Evolutionary conservation across 2,329 filamentous ascomycete genomes (phyloP).

Genomic region (Dothideomycetes sp.): DNA sequence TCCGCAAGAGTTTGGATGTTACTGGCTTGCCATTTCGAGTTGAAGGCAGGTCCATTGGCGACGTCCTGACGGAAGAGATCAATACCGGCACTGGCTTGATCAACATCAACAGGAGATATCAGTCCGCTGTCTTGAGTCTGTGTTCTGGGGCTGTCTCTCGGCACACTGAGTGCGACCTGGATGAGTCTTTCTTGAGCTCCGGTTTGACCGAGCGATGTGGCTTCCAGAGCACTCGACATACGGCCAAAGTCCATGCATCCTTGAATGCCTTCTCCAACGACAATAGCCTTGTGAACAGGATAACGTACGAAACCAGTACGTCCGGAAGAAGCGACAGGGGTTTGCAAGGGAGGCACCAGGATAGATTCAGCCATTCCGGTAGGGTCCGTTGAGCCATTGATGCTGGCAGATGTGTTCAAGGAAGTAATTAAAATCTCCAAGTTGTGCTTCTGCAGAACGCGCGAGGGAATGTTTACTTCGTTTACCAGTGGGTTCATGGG

Average conservation of each 20-base stretch:
- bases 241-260: conserved; percentile 50
- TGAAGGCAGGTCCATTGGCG: conserved; percentile 27
- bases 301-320: conserved; percentile 60
- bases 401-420: conserved; percentile 36
- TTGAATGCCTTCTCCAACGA: conserved; percentile 64
- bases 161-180: conserved; percentile 50
- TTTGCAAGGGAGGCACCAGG: conserved; percentile 65
- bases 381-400: conserved; percentile 22
- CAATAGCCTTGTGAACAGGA: conserved; percentile 72
- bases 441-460: conserved; percentile 50
- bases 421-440: conserved; percentile 55
- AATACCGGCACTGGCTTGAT: conserved; percentile 54
- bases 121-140: conserved; percentile 22
- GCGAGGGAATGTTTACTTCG: conserved; percentile 55
- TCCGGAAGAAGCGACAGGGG: conserved; percentile 54
- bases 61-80: conserved; percentile 27
- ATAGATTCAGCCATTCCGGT: conserved; percentile 51
- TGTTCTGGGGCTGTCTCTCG: conserved; percentile 18
- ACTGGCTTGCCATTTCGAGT: conserved; percentile 27
- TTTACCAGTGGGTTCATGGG: conserved; percentile 45
- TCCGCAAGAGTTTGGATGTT: conserved; percentile 21
- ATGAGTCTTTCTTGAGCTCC: conserved; percentile 35
- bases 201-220: conserved; percentile 19
- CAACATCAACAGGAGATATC: conserved; percentile 50
- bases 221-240: conserved; percentile 25